A percentile compares a stretch with the other conserved stretches of the same genome.
These are phyloP conservation scores for Pseudevernia furfuracea DNA, from an alignment of 495 filamentous ascomycete genomes.

Conservation along the genomic window DNA sequence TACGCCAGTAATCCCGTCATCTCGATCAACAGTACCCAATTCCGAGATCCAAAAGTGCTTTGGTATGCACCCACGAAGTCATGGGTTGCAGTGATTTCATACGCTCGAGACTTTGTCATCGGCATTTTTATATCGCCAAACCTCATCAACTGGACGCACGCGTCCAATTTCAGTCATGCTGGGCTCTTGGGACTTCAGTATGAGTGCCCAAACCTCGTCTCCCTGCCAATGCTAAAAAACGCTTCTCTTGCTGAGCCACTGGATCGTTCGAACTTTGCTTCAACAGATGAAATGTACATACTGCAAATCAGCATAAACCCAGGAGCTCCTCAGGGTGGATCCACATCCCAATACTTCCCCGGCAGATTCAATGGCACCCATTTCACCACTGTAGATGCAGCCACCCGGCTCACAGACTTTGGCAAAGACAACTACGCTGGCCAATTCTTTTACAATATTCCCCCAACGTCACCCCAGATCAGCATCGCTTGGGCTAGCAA, in stretches of 20 bases:
- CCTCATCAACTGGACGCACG: slow-evolving; percentile 46
- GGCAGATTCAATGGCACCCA: slow-evolving; percentile 46
- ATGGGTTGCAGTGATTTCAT: slow-evolving; percentile 46
- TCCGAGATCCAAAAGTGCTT: slow-evolving; percentile 52
- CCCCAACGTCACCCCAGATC: slow-evolving; percentile 33
- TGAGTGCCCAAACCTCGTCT: slow-evolving; percentile 49
- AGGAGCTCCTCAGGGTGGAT: slow-evolving; percentile 49
- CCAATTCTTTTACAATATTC: slow-evolving; percentile 44
- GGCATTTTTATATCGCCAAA: slow-evolving; percentile 47
- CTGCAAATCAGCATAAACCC: slow-evolving; percentile 47
- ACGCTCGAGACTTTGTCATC: slow-evolving; percentile 44
- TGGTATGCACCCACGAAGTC: slow-evolving; percentile 40
- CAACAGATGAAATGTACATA: slow-evolving; percentile 38
- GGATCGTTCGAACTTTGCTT: slow-evolving; percentile 24
- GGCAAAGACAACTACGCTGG: slow-evolving; percentile 54
- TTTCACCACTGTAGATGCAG: slow-evolving; percentile 37
- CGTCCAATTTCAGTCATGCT: slow-evolving; percentile 47
- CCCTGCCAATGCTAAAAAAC: slow-evolving; percentile 37
- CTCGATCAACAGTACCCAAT: slow-evolving; percentile 41
- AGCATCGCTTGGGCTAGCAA: slow-evolving; percentile 54
- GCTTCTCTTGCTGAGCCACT: slow-evolving; percentile 23
- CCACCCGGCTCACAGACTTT: slow-evolving; percentile 43
- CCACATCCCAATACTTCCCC: slow-evolving; percentile 42
- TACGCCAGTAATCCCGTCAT: slow-evolving; percentile 46
- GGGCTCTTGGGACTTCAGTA: slow-evolving; percentile 50